phyloP scores from a whole-genome alignment of 352 stramenopile species.

The Globisporangium iwayamae region DNA sequence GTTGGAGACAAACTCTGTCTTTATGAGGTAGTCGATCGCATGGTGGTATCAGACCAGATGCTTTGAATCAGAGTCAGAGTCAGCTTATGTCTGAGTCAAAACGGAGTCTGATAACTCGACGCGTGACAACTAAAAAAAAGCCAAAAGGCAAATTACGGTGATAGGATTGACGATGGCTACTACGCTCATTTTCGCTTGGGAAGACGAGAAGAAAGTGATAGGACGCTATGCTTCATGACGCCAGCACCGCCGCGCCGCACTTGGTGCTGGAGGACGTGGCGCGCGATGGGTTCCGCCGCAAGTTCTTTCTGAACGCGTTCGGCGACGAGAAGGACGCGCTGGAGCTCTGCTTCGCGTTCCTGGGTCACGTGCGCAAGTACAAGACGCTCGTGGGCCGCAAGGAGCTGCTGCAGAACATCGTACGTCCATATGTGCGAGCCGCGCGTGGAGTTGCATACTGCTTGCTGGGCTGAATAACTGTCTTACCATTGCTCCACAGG shows the following conservation, averaged over 20 bases:
- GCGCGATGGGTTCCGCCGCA: constrained; percentile 47
- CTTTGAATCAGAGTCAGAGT: too few relatives aligned
- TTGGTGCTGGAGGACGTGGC: constrained; percentile 58
- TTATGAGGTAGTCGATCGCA: too few relatives aligned
- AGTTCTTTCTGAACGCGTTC: constrained; percentile 61
- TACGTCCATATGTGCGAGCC: constrained; percentile 18
- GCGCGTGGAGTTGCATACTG: not conserved
- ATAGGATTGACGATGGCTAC: too few relatives aligned
- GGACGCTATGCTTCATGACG: not conserved
- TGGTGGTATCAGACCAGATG: too few relatives aligned
- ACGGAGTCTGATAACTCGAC: too few relatives aligned
- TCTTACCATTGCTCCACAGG: constrained; percentile 19
- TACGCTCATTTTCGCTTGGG: too few relatives aligned
- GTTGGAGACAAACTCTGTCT: too few relatives aligned
- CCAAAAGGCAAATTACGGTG: too few relatives aligned
- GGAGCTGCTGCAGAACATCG: constrained; percentile 39
- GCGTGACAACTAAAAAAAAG: too few relatives aligned
- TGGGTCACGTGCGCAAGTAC: constrained; percentile 52
- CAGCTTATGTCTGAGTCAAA: too few relatives aligned
- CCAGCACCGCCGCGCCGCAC: constrained; percentile 1
- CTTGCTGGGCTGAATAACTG: too few relatives aligned
- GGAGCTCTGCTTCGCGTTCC: constrained; percentile 55
- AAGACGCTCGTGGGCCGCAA: constrained; percentile 45
- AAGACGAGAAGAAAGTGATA: not conserved
- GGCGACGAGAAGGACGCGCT: constrained; percentile 46